Evolutionary conservation across 2,329 filamentous ascomycete genomes (phyloP).

Genomic region (Botrytis fragariae): DNA sequence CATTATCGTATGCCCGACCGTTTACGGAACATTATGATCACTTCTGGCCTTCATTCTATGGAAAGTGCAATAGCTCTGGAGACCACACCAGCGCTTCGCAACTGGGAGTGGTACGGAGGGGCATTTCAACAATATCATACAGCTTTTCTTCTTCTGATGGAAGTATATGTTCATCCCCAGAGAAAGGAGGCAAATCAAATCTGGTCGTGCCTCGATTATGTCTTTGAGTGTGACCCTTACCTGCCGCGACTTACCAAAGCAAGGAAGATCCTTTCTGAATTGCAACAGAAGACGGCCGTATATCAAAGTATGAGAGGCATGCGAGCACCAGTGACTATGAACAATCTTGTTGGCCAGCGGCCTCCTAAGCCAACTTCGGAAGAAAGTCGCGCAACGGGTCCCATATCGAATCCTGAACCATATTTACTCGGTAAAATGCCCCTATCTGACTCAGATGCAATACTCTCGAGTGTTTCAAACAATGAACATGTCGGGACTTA

Average conservation of each 20-base stretch:
- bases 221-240: constrained; percentile 59
- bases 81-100: constrained; percentile 48
- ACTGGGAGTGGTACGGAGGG: constrained; percentile 69
- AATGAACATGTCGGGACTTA: background rate
- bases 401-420: background rate
- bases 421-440: background rate
- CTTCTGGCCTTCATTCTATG: constrained; percentile 53
- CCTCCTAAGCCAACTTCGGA: background rate
- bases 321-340: constrained; percentile 46
- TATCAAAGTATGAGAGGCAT: constrained; percentile 60
- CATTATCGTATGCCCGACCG: constrained; percentile 54
- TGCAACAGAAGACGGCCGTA: constrained; percentile 57
- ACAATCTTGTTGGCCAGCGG: constrained; percentile 40
- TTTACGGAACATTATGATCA: constrained; percentile 61
- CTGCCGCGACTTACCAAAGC: constrained; percentile 56
- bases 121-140: constrained; percentile 72
- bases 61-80: constrained; percentile 56
- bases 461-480: background rate
- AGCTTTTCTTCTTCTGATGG: constrained; percentile 65
- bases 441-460: background rate
- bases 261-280: constrained; percentile 58
- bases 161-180: constrained; percentile 53
- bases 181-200: constrained; percentile 59
- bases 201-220: constrained; percentile 66
- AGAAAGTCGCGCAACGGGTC: background rate